A percentile compares a stretch with the other conserved stretches of the same genome.
These are phyloP conservation scores for Monosporascus sp. DNA, from an alignment of 2,329 filamentous ascomycete species.

Conservation along the genomic window DNA sequence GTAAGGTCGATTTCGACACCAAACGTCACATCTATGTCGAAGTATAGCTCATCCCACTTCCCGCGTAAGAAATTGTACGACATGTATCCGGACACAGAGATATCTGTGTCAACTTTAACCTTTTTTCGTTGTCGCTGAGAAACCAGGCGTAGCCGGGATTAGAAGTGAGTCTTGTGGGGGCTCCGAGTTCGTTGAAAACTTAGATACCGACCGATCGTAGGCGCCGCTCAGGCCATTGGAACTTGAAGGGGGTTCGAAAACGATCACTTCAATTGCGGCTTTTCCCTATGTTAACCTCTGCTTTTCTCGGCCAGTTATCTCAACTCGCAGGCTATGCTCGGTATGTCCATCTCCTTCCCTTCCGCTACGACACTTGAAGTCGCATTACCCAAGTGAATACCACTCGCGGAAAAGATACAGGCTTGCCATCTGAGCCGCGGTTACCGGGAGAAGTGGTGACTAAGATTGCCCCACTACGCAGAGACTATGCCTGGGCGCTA, in stretches of 20 bases:
- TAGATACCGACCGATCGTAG: constrained; percentile 14
- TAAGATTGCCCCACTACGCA: constrained; percentile 24
- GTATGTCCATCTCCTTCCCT: constrained; percentile 26
- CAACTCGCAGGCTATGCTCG: constrained; percentile 29
- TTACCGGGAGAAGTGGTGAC: constrained; percentile 38
- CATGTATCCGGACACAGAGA: constrained; percentile 38
- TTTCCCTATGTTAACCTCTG: constrained; percentile 1
- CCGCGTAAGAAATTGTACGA: constrained; percentile 32
- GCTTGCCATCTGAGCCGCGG: constrained; percentile 34
- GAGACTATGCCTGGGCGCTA: constrained; percentile 17
- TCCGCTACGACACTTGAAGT: constrained; percentile 26
- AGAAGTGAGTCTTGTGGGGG: constrained; percentile 24
- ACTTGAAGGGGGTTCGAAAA: constrained; percentile 4
- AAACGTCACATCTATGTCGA: constrained; percentile 37
- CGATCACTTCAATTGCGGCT: constrained; percentile 11
- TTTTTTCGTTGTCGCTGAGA: constrained; percentile 30
- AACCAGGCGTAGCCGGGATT: constrained; percentile 20
- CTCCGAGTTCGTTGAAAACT: neutral
- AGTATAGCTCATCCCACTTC: constrained; percentile 31
- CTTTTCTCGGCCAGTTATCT: neutral
- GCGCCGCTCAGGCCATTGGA: constrained; percentile 18
- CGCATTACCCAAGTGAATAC: constrained; percentile 21
- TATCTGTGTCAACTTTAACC: constrained; percentile 28
- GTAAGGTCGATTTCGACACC: constrained; percentile 31
- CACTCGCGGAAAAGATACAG: constrained; percentile 33